A percentile compares a stretch with the other conserved stretches of the same genome.
These are phyloP conservation scores for Thalassiosira exigua DNA, from an alignment of 352 stramenopile genomes.

Conservation along the genomic window DNA sequence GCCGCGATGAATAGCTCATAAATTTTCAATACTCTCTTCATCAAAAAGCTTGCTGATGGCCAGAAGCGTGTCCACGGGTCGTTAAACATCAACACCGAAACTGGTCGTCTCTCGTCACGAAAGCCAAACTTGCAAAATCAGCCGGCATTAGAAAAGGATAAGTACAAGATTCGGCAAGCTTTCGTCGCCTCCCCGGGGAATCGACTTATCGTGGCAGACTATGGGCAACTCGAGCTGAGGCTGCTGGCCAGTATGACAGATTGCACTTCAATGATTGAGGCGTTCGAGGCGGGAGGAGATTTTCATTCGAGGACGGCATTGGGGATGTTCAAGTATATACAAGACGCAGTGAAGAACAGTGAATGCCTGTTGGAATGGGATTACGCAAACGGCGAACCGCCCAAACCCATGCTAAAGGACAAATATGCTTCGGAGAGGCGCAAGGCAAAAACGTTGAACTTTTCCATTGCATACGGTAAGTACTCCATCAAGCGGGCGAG, in stretches of 20 bases:
- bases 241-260: constrained; percentile 97
- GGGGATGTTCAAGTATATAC: constrained; percentile 99
- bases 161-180: constrained; percentile 90
- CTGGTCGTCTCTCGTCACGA: constrained; percentile 94
- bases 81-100: constrained; percentile 99
- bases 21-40: constrained; percentile 78
- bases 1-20: too few species aligned
- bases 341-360: constrained; percentile 93
- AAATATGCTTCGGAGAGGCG: constrained; percentile 96
- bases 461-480: constrained; percentile 99
- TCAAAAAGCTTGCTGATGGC: constrained; percentile 90
- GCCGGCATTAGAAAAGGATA: constrained; percentile 91
- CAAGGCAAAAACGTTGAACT: constrained; percentile 99
- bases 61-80: constrained; percentile 96
- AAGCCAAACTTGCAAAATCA: constrained; percentile 99
- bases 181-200: constrained; percentile 94
- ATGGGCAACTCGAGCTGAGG: constrained; percentile 99
- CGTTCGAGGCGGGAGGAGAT: constrained; percentile 91
- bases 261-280: constrained; percentile 98
- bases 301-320: constrained; percentile 95
- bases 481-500: too few species aligned
- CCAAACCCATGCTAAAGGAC: constrained; percentile 97
- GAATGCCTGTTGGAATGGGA: constrained; percentile 98
- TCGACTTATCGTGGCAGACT: constrained; percentile 98
- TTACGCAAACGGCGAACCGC: constrained; percentile 88